Base-by-base conservation (phyloP, 805 yeast genomes). In the Saturnispora halmiae region DNA sequence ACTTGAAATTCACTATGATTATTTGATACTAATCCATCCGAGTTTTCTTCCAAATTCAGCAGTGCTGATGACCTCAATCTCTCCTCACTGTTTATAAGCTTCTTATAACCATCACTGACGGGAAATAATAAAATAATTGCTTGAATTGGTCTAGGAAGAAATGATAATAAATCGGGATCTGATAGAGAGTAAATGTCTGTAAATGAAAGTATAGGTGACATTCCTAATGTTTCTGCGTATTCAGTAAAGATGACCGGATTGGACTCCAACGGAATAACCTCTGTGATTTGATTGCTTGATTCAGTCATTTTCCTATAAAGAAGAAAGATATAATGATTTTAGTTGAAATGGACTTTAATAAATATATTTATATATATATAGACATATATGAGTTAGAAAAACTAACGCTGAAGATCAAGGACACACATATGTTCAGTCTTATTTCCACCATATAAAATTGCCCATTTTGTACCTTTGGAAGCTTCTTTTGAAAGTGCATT, bases 111-210 rank as follows among this genome's bases (percentile, higher is more conserved):
- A 14, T 63, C 64, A 2, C 90, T 77, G 2, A 88, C 63, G 2
- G 98, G 97, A 58, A 90, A 88, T 22, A 88, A 69, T 35, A 90
- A 58, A n/a, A 90, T 69, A 4, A 90, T 55, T 0, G 88, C 88
- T 40, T 72, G 68, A 2, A 78, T 68, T 0, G 97, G 97, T 42
- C 87, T 69, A 11, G 96, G 95, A 34, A 87, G 61, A 49, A 88
- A 80, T 5, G 80, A 75, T 30, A 88, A 61, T 43, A 88, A 61
- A n/a, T 82, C 94, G 1, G 80, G 78, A 44, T 88, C 96, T 1
- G 81, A 72, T n/a, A 90, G 61, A 0, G 96, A 83, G 56, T 76
- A 87, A 2, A 90, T 81, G 54, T 90, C 98, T 41, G 73, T 76
- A 60, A 86, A 90, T 34, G 66, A 69, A 11, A 77, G 66, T 2